Conservation (phyloP, 371 early-diverging fungal genomes). For the Mucor velutinosus region DNA sequence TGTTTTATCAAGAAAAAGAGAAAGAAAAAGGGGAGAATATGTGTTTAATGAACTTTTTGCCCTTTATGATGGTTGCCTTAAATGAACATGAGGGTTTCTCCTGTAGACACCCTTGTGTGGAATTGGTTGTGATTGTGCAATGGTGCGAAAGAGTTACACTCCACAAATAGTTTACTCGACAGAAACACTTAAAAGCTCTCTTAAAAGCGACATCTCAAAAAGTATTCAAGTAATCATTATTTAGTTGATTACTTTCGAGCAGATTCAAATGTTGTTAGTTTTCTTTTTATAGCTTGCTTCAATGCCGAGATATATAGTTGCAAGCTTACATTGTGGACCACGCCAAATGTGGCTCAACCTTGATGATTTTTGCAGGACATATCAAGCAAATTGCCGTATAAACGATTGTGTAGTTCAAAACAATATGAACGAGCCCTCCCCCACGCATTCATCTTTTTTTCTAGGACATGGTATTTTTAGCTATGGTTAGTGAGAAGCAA, state of each 20-base stretch:
- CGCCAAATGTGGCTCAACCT: too few relatives aligned
- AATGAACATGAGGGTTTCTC: neutral
- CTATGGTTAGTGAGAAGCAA: neutral
- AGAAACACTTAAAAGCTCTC: too few relatives aligned
- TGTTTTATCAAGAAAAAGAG: neutral
- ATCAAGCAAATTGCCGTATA: too few relatives aligned
- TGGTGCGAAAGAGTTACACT: neutral
- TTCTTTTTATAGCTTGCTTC: neutral
- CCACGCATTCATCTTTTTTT: too few relatives aligned
- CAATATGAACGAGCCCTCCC: too few relatives aligned
- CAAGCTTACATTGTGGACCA: neutral
- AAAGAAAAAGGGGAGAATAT: neutral
- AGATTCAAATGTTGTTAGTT: neutral
- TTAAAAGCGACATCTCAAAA: neutral
- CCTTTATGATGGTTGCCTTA: neutral
- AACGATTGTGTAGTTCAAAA: too few relatives aligned
- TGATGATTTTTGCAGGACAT: too few relatives aligned
- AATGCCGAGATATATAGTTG: neutral
- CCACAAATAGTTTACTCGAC: too few relatives aligned
- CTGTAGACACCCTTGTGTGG: neutral
- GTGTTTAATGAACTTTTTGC: neutral
- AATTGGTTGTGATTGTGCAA: neutral
- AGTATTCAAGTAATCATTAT: too few relatives aligned
- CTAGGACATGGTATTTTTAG: too few relatives aligned
- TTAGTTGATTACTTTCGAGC: neutral